Evolutionary conservation across 2,329 filamentous ascomycete species (phyloP).

Genomic region (Apiospora sp.): DNA sequence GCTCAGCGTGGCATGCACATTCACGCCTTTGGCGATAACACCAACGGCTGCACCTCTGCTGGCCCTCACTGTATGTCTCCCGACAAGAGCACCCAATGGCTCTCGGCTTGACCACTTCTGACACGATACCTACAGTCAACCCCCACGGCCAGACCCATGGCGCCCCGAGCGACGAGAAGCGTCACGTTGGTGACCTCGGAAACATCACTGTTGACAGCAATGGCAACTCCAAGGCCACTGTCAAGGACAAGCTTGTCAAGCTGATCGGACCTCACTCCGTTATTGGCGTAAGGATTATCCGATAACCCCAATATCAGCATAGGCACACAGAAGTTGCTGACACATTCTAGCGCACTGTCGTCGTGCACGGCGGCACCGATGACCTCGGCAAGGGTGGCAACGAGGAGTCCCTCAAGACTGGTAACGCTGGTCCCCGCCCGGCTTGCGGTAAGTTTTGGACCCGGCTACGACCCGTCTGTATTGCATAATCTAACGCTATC

Average conservation of each 20-base stretch:
- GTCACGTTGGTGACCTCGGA: slow-evolving; percentile 96
- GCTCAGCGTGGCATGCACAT: slow-evolving; percentile 98
- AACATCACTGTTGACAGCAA: slow-evolving; percentile 96
- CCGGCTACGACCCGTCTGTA: background rate
- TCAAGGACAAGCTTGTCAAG: slow-evolving; percentile 86
- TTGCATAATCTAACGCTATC: slow-evolving; percentile 20
- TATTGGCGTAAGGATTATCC: slow-evolving; percentile 73
- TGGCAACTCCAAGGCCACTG: slow-evolving; percentile 85
- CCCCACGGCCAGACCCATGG: slow-evolving; percentile 29
- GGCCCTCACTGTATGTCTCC: slow-evolving; percentile 88
- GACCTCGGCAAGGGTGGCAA: slow-evolving; percentile 92
- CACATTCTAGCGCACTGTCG: slow-evolving; percentile 79
- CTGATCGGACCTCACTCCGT: slow-evolving; percentile 95
- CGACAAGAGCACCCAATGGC: background rate
- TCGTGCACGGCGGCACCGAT: slow-evolving; percentile 94
- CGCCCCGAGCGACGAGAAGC: slow-evolving; percentile 77
- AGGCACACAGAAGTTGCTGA: slow-evolving; percentile 34
- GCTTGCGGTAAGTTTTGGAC: slow-evolving; percentile 80
- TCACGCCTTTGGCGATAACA: slow-evolving; percentile 99
- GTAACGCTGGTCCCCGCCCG: slow-evolving; percentile 91
- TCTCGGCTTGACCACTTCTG: slow-evolving; percentile 22
- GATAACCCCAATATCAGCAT: background rate
- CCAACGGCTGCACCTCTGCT: slow-evolving; percentile 98
- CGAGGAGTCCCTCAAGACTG: slow-evolving; percentile 98
- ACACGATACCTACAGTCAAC: slow-evolving; percentile 28